Evolutionary conservation across 306 rosid species (phyloP).

Genomic region (Corylus heterophylla): DNA sequence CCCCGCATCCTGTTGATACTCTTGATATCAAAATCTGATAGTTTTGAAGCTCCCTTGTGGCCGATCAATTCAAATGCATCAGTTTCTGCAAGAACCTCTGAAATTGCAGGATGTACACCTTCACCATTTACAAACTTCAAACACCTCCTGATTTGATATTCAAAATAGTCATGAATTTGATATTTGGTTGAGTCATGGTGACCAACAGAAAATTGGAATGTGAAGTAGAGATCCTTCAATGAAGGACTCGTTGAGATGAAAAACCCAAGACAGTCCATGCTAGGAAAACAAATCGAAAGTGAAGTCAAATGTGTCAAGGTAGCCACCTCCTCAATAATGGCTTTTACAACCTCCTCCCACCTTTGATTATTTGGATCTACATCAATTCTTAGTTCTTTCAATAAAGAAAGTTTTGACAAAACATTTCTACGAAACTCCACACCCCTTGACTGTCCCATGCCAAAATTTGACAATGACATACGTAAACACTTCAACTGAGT

Average conservation of each 20-base stretch:
- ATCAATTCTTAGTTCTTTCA: slow-evolving; percentile 36
- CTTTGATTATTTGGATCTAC: slow-evolving; percentile 14
- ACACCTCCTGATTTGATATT: slow-evolving; percentile 20
- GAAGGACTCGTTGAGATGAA: slow-evolving; percentile 16
- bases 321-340: slow-evolving; percentile 21
- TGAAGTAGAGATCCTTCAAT: not conserved
- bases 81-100: slow-evolving; percentile 19
- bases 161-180: slow-evolving; percentile 26
- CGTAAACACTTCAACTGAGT: slow-evolving; percentile 23
- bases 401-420: slow-evolving; percentile 18
- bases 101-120: slow-evolving; percentile 3
- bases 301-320: not conserved
- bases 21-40: slow-evolving; percentile 24
- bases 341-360: slow-evolving; percentile 15
- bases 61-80: slow-evolving; percentile 31
- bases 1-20: slow-evolving; percentile 23
- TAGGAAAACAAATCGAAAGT: slow-evolving; percentile 31
- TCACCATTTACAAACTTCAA: slow-evolving; percentile 24
- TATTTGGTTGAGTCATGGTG: slow-evolving; percentile 18
- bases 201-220: slow-evolving; percentile 31
- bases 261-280: not conserved
- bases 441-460: not conserved
- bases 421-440: not conserved
- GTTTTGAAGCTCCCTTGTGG: slow-evolving; percentile 8
- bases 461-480: slow-evolving; percentile 17